phyloP scores from a whole-genome alignment of 495 filamentous ascomycete genomes.

The Hyaloscypha variabilis region DNA sequence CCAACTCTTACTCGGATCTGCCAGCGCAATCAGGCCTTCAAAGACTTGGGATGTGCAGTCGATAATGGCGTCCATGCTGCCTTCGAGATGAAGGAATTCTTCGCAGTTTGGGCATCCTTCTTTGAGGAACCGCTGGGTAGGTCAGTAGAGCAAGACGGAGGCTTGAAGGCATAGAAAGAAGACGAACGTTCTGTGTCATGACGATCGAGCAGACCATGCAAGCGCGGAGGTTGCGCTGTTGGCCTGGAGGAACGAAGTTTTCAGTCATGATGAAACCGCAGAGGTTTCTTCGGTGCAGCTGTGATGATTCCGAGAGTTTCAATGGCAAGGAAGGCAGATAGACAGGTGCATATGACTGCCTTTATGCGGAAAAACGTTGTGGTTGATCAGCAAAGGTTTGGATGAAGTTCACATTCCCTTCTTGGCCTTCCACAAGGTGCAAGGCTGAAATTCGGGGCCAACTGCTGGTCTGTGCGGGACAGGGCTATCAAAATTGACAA shows the following conservation, averaged over 20 bases:
- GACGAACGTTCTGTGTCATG: slow-evolving; percentile 67
- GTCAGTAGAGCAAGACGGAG: slow-evolving; percentile 5
- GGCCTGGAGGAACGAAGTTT: slow-evolving; percentile 65
- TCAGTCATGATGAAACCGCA: slow-evolving; percentile 23
- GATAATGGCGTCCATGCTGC: slow-evolving; percentile 76
- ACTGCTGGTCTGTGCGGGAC: not conserved
- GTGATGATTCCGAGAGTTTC: not conserved
- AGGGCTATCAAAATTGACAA: not conserved
- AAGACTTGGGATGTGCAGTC: slow-evolving; percentile 96
- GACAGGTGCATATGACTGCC: too few species aligned
- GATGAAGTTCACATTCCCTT: not conserved
- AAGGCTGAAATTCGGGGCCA: not conserved
- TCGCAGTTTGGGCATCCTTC: slow-evolving; percentile 98
- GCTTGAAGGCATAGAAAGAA: slow-evolving; percentile 14
- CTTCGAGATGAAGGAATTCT: slow-evolving; percentile 78
- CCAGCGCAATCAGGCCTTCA: slow-evolving; percentile 82
- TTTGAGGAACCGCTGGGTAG: slow-evolving; percentile 70
- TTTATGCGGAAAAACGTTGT: not conserved
- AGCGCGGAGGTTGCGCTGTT: slow-evolving; percentile 83
- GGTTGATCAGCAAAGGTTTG: not conserved
- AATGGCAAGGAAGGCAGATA: too few species aligned
- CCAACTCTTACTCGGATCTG: slow-evolving; percentile 81
- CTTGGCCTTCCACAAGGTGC: too few species aligned
- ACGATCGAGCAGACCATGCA: slow-evolving; percentile 99
- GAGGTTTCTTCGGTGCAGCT: not conserved